Evolutionary conservation across 352 stramenopile genomes (phyloP), one percentile per base, ranked within the genome.

Genomic region (Pythium dissotocum): DNA sequence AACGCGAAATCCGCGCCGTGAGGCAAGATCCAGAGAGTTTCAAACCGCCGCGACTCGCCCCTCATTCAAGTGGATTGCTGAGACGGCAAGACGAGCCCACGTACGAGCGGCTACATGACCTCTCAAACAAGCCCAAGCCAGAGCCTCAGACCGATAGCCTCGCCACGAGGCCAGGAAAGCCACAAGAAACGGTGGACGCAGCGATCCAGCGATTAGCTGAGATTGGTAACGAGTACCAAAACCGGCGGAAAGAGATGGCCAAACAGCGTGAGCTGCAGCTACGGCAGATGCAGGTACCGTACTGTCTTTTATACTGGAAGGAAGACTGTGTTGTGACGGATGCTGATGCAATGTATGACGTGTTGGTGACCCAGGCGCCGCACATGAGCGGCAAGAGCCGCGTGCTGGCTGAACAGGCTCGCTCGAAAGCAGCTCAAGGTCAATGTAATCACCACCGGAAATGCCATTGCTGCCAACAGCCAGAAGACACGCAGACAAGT

Each of bases 81-180:
- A 72, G 83, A 49, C 46, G 60, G 2, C 58, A 58, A 1, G 49
- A 53, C 8, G 61, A 70, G n/a, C 63, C 76, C 1, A 71, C 77
- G 0, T 76, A 91, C 52, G 81, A 90, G 26, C 73, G 82, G 8
- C 71, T 93, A 9, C 87, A 88, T 38, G 73, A 77, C 30, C 63
- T 87, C 21, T 73, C 78, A 8, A 65, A 87, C 58, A 61, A 61
- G 28, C 57, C 10, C 1, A 32, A 30, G 13, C 24, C 14, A 35
- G 56, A 62, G 18, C 53, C 32, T 32, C n/a, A 67, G 16, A 9
- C 12, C 2, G n/a, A 46, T 6, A 46, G 36, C 4, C 6, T 14
- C 16, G 26, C 14, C 6, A 36, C 59, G 35, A 32, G 26, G 36
- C 2, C 51, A 49, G 12, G 13, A 21, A 66, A 66, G 18, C 18